These are phyloP conservation scores for Calocybe cyanea DNA, from an alignment of 768 basidiomycete genomes.

Conservation along the genomic window DNA sequence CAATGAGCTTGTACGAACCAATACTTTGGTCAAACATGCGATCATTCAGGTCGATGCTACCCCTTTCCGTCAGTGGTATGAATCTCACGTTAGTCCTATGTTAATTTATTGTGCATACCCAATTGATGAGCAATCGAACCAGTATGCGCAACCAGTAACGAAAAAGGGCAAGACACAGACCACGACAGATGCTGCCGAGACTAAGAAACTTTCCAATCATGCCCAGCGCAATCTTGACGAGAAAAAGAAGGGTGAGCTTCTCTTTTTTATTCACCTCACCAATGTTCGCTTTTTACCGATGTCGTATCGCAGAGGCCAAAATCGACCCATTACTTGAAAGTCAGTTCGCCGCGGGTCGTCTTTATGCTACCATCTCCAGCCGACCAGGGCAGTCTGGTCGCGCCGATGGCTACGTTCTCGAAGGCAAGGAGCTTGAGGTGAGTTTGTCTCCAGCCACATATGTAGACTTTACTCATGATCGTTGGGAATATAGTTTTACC, in stretches of 20 bases:
- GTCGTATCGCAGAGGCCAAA: slow-evolving; percentile 64
- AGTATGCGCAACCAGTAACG: slow-evolving; percentile 95
- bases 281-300: background rate
- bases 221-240: slow-evolving; percentile 82
- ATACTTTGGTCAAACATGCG: slow-evolving; percentile 95
- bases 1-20: slow-evolving; percentile 99
- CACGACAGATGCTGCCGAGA: slow-evolving; percentile 41
- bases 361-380: slow-evolving; percentile 90
- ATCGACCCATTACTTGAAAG: slow-evolving; percentile 84
- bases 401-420: slow-evolving; percentile 94
- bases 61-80: slow-evolving; percentile 99
- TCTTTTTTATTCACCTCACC: background rate
- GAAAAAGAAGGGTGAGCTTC: slow-evolving; percentile 77
- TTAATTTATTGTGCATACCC: background rate
- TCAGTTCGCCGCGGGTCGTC: slow-evolving; percentile 92
- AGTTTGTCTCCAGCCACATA: slow-evolving; percentile 16
- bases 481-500: slow-evolving; percentile 67
- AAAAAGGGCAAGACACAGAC: slow-evolving; percentile 76
- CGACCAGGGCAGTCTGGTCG: slow-evolving; percentile 97
- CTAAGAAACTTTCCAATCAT: slow-evolving; percentile 87
- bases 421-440: slow-evolving; percentile 98
- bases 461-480: slow-evolving; percentile 18
- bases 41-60: slow-evolving; percentile 98
- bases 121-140: slow-evolving; percentile 7
- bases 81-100: slow-evolving; percentile 77